These are phyloP conservation scores for Phellinidium pouzarii DNA, from an alignment of 1,284 basidiomycete genomes.

Conservation along the genomic window DNA sequence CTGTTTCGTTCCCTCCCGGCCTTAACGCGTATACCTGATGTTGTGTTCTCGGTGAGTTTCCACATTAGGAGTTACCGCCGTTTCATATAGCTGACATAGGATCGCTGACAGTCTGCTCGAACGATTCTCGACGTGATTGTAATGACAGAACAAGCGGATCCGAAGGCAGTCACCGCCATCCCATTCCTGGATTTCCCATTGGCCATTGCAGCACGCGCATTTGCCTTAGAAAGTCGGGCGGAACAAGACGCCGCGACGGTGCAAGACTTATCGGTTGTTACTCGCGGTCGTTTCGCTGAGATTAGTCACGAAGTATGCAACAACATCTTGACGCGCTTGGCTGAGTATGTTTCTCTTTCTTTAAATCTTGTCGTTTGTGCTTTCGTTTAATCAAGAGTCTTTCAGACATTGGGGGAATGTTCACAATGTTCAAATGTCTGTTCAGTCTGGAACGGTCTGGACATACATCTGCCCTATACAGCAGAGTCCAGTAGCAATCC, in stretches of 20 bases:
- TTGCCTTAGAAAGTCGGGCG: constrained; percentile 15
- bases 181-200: constrained; percentile 20
- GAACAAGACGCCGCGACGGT: constrained; percentile 11
- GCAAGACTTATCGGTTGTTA: constrained; percentile 4
- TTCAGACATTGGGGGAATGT: constrained; percentile 19
- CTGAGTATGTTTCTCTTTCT: constrained; percentile 8
- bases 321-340: constrained; percentile 12
- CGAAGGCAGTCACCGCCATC: constrained; percentile 3
- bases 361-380: neutral
- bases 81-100: neutral
- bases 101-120: constrained; percentile 12
- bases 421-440: constrained; percentile 15
- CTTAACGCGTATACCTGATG: constrained; percentile 12
- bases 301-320: constrained; percentile 16
- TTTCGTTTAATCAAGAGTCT: neutral
- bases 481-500: constrained; percentile 17
- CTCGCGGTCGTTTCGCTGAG: constrained; percentile 15
- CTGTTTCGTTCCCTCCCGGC: constrained; percentile 12
- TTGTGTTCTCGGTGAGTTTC: constrained; percentile 13
- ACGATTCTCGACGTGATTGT: constrained; percentile 17
- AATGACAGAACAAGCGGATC: constrained; percentile 17
- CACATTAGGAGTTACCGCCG: neutral
- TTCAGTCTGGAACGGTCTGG: constrained; percentile 16
- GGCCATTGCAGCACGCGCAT: constrained; percentile 17
- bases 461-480: constrained; percentile 16